These are phyloP conservation scores for Astragalus glycyphyllos DNA, from an alignment of 306 rosid genomes.

Conservation along the genomic window DNA sequence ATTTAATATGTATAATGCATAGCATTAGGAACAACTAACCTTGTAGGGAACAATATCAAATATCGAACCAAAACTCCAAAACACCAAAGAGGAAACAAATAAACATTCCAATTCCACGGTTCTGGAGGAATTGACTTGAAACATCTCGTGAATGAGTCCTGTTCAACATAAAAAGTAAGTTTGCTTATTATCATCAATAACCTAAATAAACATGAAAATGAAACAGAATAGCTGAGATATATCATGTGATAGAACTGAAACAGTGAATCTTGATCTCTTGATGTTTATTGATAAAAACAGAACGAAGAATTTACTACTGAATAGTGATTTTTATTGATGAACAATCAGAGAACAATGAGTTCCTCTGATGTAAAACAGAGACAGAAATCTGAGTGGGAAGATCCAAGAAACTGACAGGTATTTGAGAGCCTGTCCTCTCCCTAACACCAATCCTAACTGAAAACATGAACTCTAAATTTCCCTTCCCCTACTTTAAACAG, in stretches of 20 bases:
- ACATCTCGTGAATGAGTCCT: conserved; percentile 96
- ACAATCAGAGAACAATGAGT: too few species aligned
- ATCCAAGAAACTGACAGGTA: too few species aligned
- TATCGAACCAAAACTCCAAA: conserved; percentile 86
- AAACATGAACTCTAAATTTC: too few species aligned
- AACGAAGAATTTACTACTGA: too few species aligned
- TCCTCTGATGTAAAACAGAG: too few species aligned
- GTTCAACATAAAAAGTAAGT: conserved; percentile 32
- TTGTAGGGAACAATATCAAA: conserved; percentile 75
- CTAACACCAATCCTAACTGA: too few species aligned
- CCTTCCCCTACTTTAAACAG: too few species aligned
- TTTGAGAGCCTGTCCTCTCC: too few species aligned
- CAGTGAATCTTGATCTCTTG: too few species aligned
- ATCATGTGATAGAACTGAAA: background rate
- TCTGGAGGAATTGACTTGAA: conserved; percentile 97
- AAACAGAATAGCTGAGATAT: conserved; percentile 7
- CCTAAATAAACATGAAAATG: conserved; percentile 16
- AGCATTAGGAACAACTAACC: conserved; percentile 56
- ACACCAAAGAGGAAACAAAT: conserved; percentile 98
- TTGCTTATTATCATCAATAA: conserved; percentile 9
- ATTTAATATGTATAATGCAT: conserved; percentile 4
- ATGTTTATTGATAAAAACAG: too few species aligned
- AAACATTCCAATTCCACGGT: conserved; percentile 97
- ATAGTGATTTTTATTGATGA: too few species aligned
- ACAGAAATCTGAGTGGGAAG: too few species aligned